Evolutionary conservation across 1,284 basidiomycete genomes (phyloP).

Genomic region (Puccinia novopanici): DNA sequence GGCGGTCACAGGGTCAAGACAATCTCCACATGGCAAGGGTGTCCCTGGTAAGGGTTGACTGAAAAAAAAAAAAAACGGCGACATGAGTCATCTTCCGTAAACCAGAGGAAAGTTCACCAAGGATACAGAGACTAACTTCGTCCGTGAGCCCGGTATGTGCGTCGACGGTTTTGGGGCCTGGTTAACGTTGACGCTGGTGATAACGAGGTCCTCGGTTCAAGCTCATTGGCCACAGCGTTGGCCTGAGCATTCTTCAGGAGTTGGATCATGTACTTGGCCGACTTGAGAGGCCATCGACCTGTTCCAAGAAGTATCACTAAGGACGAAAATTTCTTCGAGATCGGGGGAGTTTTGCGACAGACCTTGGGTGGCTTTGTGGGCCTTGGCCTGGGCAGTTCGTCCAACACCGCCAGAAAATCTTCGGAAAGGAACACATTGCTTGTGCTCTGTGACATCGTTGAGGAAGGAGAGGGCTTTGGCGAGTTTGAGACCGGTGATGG

Average conservation of each 20-base stretch:
- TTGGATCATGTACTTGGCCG: conserved; percentile 89
- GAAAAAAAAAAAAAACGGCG: neutral
- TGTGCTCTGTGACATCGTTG: conserved; percentile 91
- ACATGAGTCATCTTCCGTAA: conserved; percentile 62
- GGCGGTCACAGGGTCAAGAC: conserved; percentile 44
- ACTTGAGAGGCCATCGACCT: conserved; percentile 99
- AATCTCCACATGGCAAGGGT: conserved; percentile 89
- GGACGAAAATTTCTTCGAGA: conserved; percentile 11
- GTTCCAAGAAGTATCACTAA: conserved; percentile 20
- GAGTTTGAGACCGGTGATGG: conserved; percentile 78
- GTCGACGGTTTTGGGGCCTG: conserved; percentile 98
- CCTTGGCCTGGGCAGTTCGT: conserved; percentile 93
- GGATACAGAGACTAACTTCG: conserved; percentile 64
- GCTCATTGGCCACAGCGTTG: conserved; percentile 96
- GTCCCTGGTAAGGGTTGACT: conserved; percentile 68
- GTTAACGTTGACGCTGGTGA: conserved; percentile 97
- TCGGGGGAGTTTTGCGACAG: conserved; percentile 56
- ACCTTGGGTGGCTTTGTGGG: conserved; percentile 97
- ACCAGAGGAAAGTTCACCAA: conserved; percentile 62
- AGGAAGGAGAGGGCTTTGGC: conserved; percentile 96
- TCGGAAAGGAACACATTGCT: conserved; percentile 95
- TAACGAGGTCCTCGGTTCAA: conserved; percentile 88
- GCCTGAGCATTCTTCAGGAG: conserved; percentile 99
- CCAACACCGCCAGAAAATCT: conserved; percentile 96
- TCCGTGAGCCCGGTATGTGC: conserved; percentile 98